A percentile compares a stretch with the other conserved stretches of the same genome.
phyloP scores from a whole-genome alignment of 768 basidiomycete species.

The Mycena rosella region DNA sequence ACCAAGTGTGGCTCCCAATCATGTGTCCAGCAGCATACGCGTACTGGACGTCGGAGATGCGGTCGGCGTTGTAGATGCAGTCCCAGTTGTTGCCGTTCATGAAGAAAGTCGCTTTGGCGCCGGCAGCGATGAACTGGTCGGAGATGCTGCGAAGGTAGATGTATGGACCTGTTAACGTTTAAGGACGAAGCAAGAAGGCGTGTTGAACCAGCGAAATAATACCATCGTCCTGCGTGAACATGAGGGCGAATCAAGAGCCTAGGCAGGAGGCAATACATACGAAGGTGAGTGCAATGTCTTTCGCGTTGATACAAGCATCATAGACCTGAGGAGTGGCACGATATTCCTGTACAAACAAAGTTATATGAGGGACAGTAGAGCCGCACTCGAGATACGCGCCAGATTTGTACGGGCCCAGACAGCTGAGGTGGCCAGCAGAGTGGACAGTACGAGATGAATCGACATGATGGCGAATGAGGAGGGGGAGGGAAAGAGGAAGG shows the following conservation, averaged over 20 bases:
- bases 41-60: slow-evolving; percentile 29
- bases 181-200: neutral
- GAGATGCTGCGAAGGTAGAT: slow-evolving; percentile 24
- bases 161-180: slow-evolving; percentile 14
- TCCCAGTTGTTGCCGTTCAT: slow-evolving; percentile 35
- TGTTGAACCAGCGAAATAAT: neutral
- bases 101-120: slow-evolving; percentile 39
- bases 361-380: neutral
- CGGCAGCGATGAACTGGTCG: slow-evolving; percentile 34
- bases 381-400: neutral
- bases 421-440: neutral
- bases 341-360: neutral
- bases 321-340: slow-evolving; percentile 29
- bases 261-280: slow-evolving; percentile 1
- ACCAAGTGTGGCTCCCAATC: slow-evolving; percentile 62
- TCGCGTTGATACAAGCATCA: slow-evolving; percentile 21
- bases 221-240: slow-evolving; percentile 24
- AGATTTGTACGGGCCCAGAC: neutral
- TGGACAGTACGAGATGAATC: no score
- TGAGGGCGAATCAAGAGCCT: neutral
- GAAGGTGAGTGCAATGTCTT: slow-evolving; percentile 26
- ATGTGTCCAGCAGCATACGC: slow-evolving; percentile 47
- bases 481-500: no score
- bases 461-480: no score
- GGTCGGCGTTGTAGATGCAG: slow-evolving; percentile 33